Evolutionary conservation across 768 basidiomycete species (phyloP), one percentile per base, ranked within the genome.

Genomic region (Suillus subaureus): DNA sequence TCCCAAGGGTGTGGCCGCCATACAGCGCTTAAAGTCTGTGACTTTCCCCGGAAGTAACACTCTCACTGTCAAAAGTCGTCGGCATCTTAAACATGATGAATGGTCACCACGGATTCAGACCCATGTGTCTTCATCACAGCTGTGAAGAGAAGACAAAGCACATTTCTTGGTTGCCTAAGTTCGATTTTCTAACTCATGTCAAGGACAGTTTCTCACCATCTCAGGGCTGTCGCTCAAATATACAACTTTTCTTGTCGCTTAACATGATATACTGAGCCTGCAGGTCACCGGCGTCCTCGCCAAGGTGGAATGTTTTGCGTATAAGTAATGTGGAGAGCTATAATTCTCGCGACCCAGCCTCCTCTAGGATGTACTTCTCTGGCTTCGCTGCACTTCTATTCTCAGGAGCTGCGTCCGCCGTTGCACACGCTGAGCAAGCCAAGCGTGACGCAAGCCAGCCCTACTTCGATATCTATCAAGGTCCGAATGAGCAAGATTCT

Each of bases 381-480:
- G 49, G 62, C 33, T 39, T 61, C 21, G 23, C 58, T 28, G n/a
- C 62, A 12, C 43, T 70, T 56, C n/a, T 66, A 5, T 23, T 66
- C 6, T 62, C 57, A 45, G 63, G 56, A 15, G 67, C 52, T 55
- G 63, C 56, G 31, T 61, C 65, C 11, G 49, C 26, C n/a, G 35
- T 61, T 23, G 39, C 65, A 26, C 62, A 23, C 31, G 55, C 62
- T 16, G 66, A 64, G 18, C 54, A 33, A 28, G 49, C 62, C 35
- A 66, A 64, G 61, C 69, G 63, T 28, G 63, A 66, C 37, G 43
- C 47, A 18, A 68, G 64, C 42, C 52, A 64, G 64, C 60, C 69
- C 5, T 66, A 63, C 45, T 66, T 70, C 54, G 61, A 70, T 43
- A 64, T 63, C 21, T 70, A 64, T 40, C 61, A 70, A 42, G 68